These are phyloP conservation scores for Phoenix dactylifera DNA, from an alignment of 176 grass and related monocot genomes.

Conservation along the genomic window DNA sequence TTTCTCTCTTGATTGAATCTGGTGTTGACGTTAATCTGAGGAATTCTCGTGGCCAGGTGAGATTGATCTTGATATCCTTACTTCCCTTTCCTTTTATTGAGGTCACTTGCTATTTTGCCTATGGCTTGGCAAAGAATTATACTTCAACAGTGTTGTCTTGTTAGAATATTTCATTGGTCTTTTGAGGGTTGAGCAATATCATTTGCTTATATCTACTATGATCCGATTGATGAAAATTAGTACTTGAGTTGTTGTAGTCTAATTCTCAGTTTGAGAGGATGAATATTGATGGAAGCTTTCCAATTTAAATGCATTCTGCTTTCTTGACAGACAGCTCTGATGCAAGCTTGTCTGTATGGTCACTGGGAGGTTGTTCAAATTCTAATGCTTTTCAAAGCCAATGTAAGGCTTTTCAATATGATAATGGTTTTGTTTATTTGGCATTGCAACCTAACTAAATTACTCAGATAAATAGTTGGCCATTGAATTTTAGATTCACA, in stretches of 20 bases:
- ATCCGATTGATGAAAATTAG: neutral
- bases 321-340: conserved; percentile 68
- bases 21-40: conserved; percentile 83
- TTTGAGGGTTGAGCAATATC: neutral
- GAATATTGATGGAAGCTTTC: neutral
- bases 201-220: too few species aligned
- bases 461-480: neutral
- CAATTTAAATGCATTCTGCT: conserved; percentile 11
- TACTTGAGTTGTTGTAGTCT: neutral
- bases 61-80: conserved; percentile 7
- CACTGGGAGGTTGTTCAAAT: conserved; percentile 98
- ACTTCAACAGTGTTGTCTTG: neutral
- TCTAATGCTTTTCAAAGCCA: conserved; percentile 96
- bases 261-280: too few species aligned
- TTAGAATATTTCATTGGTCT: neutral
- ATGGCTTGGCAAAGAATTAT: conserved; percentile 1
- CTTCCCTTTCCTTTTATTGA: conserved; percentile 18
- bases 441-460: neutral
- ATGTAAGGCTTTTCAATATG: conserved; percentile 48
- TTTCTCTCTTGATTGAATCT: conserved; percentile 84
- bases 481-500: conserved; percentile 66
- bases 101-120: neutral
- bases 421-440: neutral
- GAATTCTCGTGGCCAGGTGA: conserved; percentile 83
- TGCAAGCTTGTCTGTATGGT: conserved; percentile 93